A percentile compares a stretch with the other conserved stretches of the same genome.
These are phyloP conservation scores for Helianthus annuus DNA, from an alignment of 129 eudicot species.

Conservation along the genomic window HanXRQr2.0-SUNRISE NC_035442.2:20514569-20515068, in stretches of 20 bases:
- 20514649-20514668: background rate
- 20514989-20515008: conserved; percentile 37
- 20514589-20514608: too few relatives aligned
- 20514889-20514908: conserved; percentile 56
- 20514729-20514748: too few relatives aligned
- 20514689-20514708: conserved; percentile 1
- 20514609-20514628: too few relatives aligned
- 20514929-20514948: conserved; percentile 57
- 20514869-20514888: conserved; percentile 23
- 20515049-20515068: conserved; percentile 37
- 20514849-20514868: conserved; percentile 19
- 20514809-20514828: conserved; percentile 32
- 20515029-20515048: conserved; percentile 14
- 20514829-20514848: conserved; percentile 21
- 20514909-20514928: conserved; percentile 63
- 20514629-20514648: background rate
- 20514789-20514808: conserved; percentile 11
- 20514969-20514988: conserved; percentile 33
- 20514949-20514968: conserved; percentile 37
- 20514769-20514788: too few relatives aligned
- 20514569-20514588: too few relatives aligned
- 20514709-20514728: background rate
- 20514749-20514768: too few relatives aligned
- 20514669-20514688: background rate
- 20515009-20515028: conserved; percentile 19